phyloP scores from a whole-genome alignment of 768 basidiomycete species.

The Auricularia heimuer region DNA sequence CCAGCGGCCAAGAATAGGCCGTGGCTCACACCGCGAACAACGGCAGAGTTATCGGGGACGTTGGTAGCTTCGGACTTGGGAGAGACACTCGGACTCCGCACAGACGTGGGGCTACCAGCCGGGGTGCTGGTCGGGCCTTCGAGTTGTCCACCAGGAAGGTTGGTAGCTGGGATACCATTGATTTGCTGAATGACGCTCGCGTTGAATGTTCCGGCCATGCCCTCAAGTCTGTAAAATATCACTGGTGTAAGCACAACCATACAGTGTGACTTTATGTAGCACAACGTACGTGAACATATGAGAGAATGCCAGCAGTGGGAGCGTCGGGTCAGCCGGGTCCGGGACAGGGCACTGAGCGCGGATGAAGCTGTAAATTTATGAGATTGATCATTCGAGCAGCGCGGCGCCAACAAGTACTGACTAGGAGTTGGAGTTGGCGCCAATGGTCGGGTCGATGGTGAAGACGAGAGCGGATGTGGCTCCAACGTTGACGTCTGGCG shows the following conservation, averaged over 20 bases:
- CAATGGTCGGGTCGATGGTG: constrained; percentile 6
- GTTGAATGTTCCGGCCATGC: background rate
- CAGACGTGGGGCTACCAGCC: background rate
- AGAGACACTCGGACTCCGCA: background rate
- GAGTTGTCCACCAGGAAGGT: background rate
- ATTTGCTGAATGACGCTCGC: background rate
- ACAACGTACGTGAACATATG: background rate
- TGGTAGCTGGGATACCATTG: background rate
- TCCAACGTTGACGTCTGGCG: constrained; percentile 1
- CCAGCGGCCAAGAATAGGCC: background rate
- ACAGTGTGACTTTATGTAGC: background rate
- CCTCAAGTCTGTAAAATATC: background rate
- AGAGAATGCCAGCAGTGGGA: background rate
- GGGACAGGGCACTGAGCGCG: background rate
- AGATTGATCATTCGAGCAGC: background rate
- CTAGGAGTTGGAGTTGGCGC: constrained; percentile 2
- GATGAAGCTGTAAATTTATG: background rate
- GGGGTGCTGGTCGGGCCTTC: background rate
- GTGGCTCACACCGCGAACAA: background rate
- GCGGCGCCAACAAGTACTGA: background rate
- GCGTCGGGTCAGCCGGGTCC: background rate
- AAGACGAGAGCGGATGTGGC: constrained; percentile 1
- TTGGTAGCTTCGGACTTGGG: background rate
- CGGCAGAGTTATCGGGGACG: background rate
- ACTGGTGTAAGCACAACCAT: background rate